These are phyloP conservation scores for Fragilaria crotonensis DNA, from an alignment of 108 stramenopile genomes.

Conservation along the genomic window DNA sequence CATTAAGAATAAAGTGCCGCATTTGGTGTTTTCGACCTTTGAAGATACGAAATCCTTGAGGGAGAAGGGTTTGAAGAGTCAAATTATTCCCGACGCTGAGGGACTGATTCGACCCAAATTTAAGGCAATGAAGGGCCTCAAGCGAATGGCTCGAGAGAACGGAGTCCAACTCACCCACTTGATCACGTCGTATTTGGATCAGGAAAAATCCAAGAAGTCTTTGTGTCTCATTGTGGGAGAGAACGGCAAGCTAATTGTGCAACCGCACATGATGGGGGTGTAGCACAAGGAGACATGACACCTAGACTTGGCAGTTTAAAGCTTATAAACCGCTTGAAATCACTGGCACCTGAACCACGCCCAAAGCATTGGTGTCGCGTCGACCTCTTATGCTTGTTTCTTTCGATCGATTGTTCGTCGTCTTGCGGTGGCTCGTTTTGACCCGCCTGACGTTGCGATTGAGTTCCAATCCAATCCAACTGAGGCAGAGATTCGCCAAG, in stretches of 20 bases:
- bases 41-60: constrained; percentile 36
- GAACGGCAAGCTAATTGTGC: constrained; percentile 22
- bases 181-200: constrained; percentile 45
- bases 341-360: no score
- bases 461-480: constrained; percentile 56
- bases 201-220: constrained; percentile 25
- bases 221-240: constrained; percentile 42
- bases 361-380: no score
- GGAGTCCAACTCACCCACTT: constrained; percentile 41
- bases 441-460: no score
- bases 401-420: no score
- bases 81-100: constrained; percentile 27
- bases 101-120: constrained; percentile 45
- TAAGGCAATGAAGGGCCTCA: constrained; percentile 28
- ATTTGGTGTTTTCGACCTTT: constrained; percentile 37
- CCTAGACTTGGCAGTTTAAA: no score
- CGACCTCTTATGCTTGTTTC: no score
- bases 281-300: no score
- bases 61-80: constrained; percentile 20
- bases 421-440: no score
- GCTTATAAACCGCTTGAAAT: no score
- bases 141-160: constrained; percentile 19
- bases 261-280: no score
- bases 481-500: constrained; percentile 32
- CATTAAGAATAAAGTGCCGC: constrained; percentile 22